These are phyloP conservation scores for Crithidia brevicula DNA, from an alignment of 208 protist genomes.

Conservation along the genomic window DNA sequence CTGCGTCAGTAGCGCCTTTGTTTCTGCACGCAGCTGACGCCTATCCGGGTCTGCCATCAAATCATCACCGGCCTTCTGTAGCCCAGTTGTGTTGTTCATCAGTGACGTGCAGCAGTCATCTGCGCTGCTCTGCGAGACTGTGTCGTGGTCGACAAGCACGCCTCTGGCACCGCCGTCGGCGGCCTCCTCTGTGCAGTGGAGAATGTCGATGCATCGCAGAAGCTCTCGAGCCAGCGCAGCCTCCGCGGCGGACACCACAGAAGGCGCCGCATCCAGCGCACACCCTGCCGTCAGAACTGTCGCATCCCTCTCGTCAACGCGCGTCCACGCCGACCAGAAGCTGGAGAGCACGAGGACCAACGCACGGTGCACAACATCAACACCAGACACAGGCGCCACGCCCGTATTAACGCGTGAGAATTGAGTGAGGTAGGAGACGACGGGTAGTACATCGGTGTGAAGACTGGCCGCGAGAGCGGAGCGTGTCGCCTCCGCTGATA, in stretches of 20 bases:
- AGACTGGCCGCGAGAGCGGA: slow-evolving; percentile 4
- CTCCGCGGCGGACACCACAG: slow-evolving; percentile 1
- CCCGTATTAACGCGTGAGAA: not conserved
- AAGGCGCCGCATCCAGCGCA: too few relatives aligned
- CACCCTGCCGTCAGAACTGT: not conserved
- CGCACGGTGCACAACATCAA: slow-evolving; percentile 6
- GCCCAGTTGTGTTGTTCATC: too few relatives aligned
- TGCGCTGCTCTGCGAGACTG: not conserved
- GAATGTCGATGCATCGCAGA: not conserved
- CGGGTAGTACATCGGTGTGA: slow-evolving; percentile 4
- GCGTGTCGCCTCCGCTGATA: not conserved
- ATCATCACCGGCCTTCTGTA: too few relatives aligned
- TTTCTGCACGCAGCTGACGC: too few relatives aligned
- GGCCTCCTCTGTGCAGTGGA: not conserved
- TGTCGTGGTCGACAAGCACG: not conserved
- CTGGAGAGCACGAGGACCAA: slow-evolving; percentile 24
- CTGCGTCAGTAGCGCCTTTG: too few relatives aligned
- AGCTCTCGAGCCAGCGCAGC: slow-evolving; percentile 13
- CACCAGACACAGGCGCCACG: not conserved
- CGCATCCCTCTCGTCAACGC: not conserved
- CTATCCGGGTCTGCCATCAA: too few relatives aligned
- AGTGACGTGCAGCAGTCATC: too few relatives aligned
- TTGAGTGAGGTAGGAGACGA: slow-evolving; percentile 17
- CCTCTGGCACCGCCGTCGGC: too few relatives aligned
- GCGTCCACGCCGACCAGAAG: slow-evolving; percentile 12